Evolutionary conservation across 768 basidiomycete species (phyloP).

Genomic region (Candolleomyces aberdarensis): DNA sequence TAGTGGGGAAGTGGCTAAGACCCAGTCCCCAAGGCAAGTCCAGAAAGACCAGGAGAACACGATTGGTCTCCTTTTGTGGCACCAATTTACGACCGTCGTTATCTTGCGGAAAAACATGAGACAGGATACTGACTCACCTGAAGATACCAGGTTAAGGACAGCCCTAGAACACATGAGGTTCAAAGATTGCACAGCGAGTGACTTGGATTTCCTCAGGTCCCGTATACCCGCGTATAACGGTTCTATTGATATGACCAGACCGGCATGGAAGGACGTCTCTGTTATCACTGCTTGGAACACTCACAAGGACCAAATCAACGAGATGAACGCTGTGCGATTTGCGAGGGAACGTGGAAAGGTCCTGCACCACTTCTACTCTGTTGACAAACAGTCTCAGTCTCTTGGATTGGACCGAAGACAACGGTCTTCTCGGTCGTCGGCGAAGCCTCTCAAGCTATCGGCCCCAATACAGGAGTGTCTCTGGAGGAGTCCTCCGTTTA

Average conservation of each 20-base stretch:
- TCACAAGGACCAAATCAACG: slow-evolving; percentile 2
- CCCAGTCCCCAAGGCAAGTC: not conserved
- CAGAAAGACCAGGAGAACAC: not conserved
- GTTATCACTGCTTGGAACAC: not conserved
- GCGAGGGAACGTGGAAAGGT: not conserved
- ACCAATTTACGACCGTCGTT: not conserved
- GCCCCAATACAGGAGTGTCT: not conserved
- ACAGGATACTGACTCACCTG: not conserved
- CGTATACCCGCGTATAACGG: not conserved
- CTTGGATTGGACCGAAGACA: not conserved
- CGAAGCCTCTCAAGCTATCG: not conserved
- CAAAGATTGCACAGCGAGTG: not conserved
- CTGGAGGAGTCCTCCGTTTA: not conserved
- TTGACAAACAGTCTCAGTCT: not conserved
- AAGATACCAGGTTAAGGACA: not conserved
- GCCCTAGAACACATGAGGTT: not conserved
- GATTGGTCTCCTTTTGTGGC: not conserved
- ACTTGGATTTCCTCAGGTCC: not conserved
- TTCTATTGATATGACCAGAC: not conserved
- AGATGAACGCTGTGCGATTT: not conserved
- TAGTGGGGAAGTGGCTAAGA: not conserved
- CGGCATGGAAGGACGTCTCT: not conserved
- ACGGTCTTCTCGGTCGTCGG: no score
- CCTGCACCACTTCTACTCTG: not conserved
- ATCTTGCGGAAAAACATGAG: not conserved